phyloP scores from a whole-genome alignment of 2,329 filamentous ascomycete genomes.

The Epichloe sibirici region DNA sequence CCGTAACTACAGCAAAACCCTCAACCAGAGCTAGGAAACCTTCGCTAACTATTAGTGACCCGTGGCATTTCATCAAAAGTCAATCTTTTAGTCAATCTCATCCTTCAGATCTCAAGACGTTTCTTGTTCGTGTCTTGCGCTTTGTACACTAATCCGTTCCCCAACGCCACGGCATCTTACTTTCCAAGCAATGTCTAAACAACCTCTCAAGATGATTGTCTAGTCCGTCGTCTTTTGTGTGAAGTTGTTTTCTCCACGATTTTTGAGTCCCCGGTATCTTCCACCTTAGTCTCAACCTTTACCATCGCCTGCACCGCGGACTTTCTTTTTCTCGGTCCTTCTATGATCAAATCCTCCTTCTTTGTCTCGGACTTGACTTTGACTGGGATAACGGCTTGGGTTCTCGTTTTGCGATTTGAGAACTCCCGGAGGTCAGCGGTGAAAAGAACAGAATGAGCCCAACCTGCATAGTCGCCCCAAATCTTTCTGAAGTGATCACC shows the following conservation, averaged over 20 bases:
- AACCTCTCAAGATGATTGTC: background rate
- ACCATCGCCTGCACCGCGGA: conserved; percentile 8
- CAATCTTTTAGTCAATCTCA: too few species aligned
- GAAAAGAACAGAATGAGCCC: conserved; percentile 95
- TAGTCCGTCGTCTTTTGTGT: conserved; percentile 19
- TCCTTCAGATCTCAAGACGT: too few species aligned
- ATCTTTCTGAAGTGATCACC: conserved; percentile 79
- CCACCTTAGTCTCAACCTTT: conserved; percentile 10
- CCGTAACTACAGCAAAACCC: background rate
- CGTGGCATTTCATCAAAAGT: too few species aligned
- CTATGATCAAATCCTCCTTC: conserved; percentile 13
- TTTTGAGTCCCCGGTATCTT: conserved; percentile 12
- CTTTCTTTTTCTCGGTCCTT: conserved; percentile 17
- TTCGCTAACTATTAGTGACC: background rate
- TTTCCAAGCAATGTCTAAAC: background rate
- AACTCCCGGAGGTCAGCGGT: conserved; percentile 85
- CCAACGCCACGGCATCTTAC: background rate
- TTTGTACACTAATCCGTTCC: too few species aligned
- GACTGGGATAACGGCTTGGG: background rate
- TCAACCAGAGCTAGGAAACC: background rate
- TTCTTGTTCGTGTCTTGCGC: too few species aligned
- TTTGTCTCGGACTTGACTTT: conserved; percentile 6
- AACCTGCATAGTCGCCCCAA: conserved; percentile 90
- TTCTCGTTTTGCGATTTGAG: conserved; percentile 43
- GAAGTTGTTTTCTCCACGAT: conserved; percentile 12